Percentiles rank a stretch among this genome's conserved stretches.
Conservation (phyloP, 352 stramenopile genomes). For the Pythium plurisporium region DNA sequence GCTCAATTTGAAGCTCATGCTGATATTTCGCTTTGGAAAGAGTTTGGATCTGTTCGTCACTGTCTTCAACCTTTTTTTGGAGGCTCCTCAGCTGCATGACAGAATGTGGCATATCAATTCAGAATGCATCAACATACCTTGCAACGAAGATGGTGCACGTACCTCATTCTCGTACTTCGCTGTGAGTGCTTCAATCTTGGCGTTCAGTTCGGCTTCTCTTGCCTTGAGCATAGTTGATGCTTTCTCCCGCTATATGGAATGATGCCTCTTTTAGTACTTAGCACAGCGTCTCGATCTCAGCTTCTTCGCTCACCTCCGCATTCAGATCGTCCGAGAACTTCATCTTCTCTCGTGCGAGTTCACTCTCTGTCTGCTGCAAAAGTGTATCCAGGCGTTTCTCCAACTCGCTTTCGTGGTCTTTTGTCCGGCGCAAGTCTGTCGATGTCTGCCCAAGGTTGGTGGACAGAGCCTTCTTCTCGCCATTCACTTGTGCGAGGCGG, state of each 20-base stretch:
- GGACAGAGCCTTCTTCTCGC: constrained; percentile 38
- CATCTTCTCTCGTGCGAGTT: constrained; percentile 60
- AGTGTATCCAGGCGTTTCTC: constrained; percentile 52
- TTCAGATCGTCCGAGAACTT: constrained; percentile 67
- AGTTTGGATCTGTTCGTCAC: constrained; percentile 44
- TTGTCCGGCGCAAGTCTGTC: constrained; percentile 35
- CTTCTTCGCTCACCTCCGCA: constrained; percentile 35
- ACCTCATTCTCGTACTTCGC: constrained; percentile 69
- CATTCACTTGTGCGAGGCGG: constrained; percentile 77
- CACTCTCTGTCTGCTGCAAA: constrained; percentile 47
- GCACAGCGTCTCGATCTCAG: background rate
- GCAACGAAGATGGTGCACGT: too few species aligned
- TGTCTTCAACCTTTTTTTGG: constrained; percentile 39
- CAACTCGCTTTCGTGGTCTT: constrained; percentile 37
- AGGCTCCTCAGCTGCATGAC: constrained; percentile 37
- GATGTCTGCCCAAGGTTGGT: constrained; percentile 41
- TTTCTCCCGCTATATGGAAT: constrained; percentile 32
- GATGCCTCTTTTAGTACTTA: background rate
- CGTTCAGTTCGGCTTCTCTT: constrained; percentile 56
- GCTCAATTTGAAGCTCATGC: constrained; percentile 70
- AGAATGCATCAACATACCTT: too few species aligned
- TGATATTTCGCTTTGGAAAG: constrained; percentile 76
- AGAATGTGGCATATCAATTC: background rate
- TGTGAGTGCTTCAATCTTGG: constrained; percentile 60
- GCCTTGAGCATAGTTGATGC: constrained; percentile 44